phyloP scores from a whole-genome alignment of 2,329 filamentous ascomycete genomes.

The Aspergillus tanneri region DNA sequence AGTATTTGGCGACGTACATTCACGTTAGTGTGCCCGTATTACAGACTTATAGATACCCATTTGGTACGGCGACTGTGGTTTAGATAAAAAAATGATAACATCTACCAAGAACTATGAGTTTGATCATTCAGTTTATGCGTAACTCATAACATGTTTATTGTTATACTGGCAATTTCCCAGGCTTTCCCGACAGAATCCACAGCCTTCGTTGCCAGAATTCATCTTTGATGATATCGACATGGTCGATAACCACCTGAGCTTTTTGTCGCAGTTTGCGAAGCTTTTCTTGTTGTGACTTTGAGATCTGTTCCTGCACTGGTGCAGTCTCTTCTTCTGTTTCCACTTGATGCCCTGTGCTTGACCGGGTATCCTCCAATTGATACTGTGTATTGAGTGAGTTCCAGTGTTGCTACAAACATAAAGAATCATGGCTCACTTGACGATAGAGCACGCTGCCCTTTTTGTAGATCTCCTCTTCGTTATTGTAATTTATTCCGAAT shows the following conservation, averaged over 20 bases:
- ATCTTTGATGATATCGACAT: constrained; percentile 92
- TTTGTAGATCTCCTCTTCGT: constrained; percentile 86
- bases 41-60: constrained; percentile 34
- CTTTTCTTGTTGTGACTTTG: constrained; percentile 79
- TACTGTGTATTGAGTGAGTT: constrained; percentile 52
- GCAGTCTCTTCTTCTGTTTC: constrained; percentile 28
- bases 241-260: constrained; percentile 75
- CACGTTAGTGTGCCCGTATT: constrained; percentile 1
- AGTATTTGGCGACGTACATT: background rate
- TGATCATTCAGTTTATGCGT: constrained; percentile 8
- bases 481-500: constrained; percentile 96
- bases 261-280: constrained; percentile 78
- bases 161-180: constrained; percentile 60
- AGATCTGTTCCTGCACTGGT: constrained; percentile 52
- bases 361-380: constrained; percentile 70
- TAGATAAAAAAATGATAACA: constrained; percentile 10
- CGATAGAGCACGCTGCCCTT: constrained; percentile 91
- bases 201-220: constrained; percentile 88
- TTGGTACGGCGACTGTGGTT: constrained; percentile 19
- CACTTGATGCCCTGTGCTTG: no score
- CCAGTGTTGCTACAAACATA: no score
- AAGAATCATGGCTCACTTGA: constrained; percentile 54
- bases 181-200: constrained; percentile 76
- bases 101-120: constrained; percentile 8
- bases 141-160: constrained; percentile 1